Evolutionary conservation across 1,284 basidiomycete genomes (phyloP), one percentile per base, ranked within the genome.

Genomic region (Naganishia sp.): DNA sequence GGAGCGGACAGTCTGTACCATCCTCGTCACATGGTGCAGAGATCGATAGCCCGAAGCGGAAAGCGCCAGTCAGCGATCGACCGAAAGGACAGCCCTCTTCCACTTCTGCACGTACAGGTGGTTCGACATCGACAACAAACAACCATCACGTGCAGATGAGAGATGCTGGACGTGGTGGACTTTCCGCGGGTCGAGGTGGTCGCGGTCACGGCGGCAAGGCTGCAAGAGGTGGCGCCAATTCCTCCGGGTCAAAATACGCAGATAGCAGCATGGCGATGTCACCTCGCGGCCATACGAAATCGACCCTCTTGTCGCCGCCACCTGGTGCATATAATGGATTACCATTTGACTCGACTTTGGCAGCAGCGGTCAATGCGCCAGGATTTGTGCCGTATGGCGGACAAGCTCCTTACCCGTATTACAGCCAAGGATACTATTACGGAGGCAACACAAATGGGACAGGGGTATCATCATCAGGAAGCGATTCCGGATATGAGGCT

Each of bases 351-450:
- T 65, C 53, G 21, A 43, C 13, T 25, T 41, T 57, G 55, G 46
- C 39, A 11, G 42, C 63, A 11, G 35, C 53, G 13, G 42, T 49
- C n/a, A 47, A 56, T 52, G 47, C 54, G 42, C 54, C 54, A 23
- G 54, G 41, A 49, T 57, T 65, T 23, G 63, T 57, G 31, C 55
- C 56, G 13, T 42, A 45, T 23, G 50, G 50, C 11, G 28, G 10
- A 17, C 49, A 45, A 15, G 25, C 43, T 7, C 57, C 51, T 4
- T 49, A 67, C 32, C 25, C 58, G 15, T 67, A 50, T 25, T 55
- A 62, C 45, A 43, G 32, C 21, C 52, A 54, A n/a, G 51, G 32
- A 31, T 45, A 50, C 28, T 51, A 62, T 15, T 66, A 66, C 41
- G 49, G 49, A 45, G 46, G 42, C 6, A 39, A 13, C 7, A 31